These are phyloP conservation scores for Fraxinus anomala DNA, from an alignment of 257 asterid species.

Conservation along the genomic window DNA sequence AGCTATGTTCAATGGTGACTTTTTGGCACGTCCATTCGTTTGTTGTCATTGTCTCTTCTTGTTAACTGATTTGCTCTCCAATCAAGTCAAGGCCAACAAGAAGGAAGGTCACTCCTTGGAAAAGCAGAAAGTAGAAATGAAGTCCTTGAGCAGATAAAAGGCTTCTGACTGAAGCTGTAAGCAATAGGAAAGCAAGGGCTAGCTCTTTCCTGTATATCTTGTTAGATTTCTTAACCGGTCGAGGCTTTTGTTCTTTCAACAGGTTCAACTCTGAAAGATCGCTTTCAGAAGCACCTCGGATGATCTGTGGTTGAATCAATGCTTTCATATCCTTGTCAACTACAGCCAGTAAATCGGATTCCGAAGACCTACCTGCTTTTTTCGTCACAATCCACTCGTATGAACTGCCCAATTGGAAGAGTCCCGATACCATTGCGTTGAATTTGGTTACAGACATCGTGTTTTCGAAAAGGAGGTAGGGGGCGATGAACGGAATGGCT, in stretches of 20 bases:
- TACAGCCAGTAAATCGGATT: conserved; percentile 52
- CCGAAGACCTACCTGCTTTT: conserved; percentile 66
- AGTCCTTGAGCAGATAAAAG: conserved; percentile 75
- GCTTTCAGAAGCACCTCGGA: conserved; percentile 44
- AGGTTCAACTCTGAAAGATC: conserved; percentile 37
- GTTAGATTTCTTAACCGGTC: conserved; percentile 47
- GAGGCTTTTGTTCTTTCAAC: conserved; percentile 33
- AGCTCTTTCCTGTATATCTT: conserved; percentile 72
- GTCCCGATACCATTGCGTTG: conserved; percentile 69
- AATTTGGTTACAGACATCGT: conserved; percentile 75
- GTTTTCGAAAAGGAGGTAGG: conserved; percentile 69
- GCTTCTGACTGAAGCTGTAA: conserved; percentile 68
- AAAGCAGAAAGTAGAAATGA: conserved; percentile 75
- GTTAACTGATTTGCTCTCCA: conserved; percentile 63
- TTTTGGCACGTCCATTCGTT: neutral
- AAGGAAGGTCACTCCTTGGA: conserved; percentile 70
- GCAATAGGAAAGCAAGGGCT: conserved; percentile 63
- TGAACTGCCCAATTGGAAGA: conserved; percentile 68
- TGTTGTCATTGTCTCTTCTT: neutral
- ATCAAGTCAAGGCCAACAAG: conserved; percentile 72
- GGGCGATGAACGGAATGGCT: conserved; percentile 70
- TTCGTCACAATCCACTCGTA: conserved; percentile 74
- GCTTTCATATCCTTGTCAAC: conserved; percentile 39
- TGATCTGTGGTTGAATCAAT: conserved; percentile 32
- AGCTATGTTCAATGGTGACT: neutral